Conservation (phyloP, 1,284 basidiomycete genomes). For the Acaromyces ingoldii region DNA sequence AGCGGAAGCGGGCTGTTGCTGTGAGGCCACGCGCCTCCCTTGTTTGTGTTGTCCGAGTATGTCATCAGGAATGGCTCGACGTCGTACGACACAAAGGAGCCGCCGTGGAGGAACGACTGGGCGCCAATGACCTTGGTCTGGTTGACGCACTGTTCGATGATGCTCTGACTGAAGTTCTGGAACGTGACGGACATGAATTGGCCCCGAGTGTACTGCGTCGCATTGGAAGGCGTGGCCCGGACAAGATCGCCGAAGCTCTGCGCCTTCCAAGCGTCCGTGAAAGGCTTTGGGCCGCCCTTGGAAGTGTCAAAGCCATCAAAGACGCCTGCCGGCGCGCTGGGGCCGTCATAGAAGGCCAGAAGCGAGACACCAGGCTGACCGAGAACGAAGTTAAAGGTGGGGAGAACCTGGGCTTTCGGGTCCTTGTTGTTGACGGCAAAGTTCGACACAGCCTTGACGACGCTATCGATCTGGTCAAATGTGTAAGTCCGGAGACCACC, state of each 20-base stretch:
- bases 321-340: conserved; percentile 15
- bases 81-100: conserved; percentile 30
- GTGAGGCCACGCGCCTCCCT: conserved; percentile 24
- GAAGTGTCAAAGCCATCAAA: conserved; percentile 17
- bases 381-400: conserved; percentile 29
- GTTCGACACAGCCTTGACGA: conserved; percentile 17
- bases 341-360: conserved; percentile 31
- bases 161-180: conserved; percentile 3
- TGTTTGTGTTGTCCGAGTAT: too few relatives aligned
- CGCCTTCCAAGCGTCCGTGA: conserved; percentile 29
- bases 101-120: conserved; percentile 16
- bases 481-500: conserved; percentile 30
- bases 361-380: conserved; percentile 17
- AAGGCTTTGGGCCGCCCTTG: conserved; percentile 1
- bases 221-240: conserved; percentile 19
- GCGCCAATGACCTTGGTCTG: conserved; percentile 21
- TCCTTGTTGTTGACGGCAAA: conserved; percentile 33
- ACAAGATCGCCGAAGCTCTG: conserved; percentile 20
- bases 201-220: conserved; percentile 21
- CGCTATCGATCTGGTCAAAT: conserved; percentile 18
- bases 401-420: conserved; percentile 27
- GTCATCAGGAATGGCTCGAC: conserved; percentile 40
- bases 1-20: conserved; percentile 26
- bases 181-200: conserved; percentile 33
- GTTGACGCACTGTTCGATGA: conserved; percentile 29